Conservation (phyloP, 1,284 basidiomycete species). For the Ustilago nuda region DNA sequence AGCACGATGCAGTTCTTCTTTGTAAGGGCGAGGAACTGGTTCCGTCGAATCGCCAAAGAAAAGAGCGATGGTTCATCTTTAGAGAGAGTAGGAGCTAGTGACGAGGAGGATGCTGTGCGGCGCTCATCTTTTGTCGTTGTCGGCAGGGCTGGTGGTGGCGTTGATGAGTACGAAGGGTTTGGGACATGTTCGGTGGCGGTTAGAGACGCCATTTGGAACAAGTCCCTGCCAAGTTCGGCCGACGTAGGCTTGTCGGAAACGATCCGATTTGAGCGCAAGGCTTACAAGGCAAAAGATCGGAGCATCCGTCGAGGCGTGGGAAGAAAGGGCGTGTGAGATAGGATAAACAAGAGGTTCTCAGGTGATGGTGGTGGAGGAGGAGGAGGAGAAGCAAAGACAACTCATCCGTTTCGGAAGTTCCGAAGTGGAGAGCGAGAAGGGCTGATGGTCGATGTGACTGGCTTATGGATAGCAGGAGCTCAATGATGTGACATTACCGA, state of each 20-base stretch:
- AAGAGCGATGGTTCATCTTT: slow-evolving; percentile 10
- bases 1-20: slow-evolving; percentile 43
- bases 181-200: background rate
- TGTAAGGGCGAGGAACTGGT: slow-evolving; percentile 33
- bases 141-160: slow-evolving; percentile 10
- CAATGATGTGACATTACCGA: background rate
- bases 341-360: background rate
- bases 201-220: slow-evolving; percentile 8
- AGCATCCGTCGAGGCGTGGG: slow-evolving; percentile 8
- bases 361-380: background rate
- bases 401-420: background rate
- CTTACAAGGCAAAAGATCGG: slow-evolving; percentile 3
- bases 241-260: background rate
- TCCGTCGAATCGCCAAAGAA: slow-evolving; percentile 28
- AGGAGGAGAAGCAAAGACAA: background rate
- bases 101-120: slow-evolving; percentile 3
- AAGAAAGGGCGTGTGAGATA: background rate
- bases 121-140: slow-evolving; percentile 19
- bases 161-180: slow-evolving; percentile 5
- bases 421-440: background rate
- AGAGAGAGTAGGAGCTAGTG: slow-evolving; percentile 14
- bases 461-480: background rate
- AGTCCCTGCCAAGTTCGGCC: background rate
- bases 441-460: slow-evolving; percentile 2
- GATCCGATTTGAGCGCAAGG: background rate